A percentile compares a stretch with the other conserved stretches of the same genome.
These are phyloP conservation scores for Kwoniella dendrophila DNA, from an alignment of 768 basidiomycete genomes.

Conservation along the genomic window DNA sequence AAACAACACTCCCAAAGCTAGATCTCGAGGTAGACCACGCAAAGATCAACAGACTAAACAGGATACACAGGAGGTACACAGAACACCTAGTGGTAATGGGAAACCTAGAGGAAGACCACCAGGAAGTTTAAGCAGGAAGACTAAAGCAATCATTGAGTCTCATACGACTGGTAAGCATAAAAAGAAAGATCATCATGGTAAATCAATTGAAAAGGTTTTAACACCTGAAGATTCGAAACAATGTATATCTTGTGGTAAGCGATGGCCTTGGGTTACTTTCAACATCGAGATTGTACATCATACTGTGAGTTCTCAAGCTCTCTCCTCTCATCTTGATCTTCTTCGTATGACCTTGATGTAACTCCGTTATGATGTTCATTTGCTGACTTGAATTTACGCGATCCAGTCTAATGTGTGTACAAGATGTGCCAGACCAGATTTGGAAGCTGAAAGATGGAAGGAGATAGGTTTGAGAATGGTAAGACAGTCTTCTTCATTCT, in stretches of 20 bases:
- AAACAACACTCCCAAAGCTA: too few species aligned
- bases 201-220: not conserved
- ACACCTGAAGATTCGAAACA: conserved; percentile 1
- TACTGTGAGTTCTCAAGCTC: conserved; percentile 2
- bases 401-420: conserved; percentile 10
- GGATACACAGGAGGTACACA: too few species aligned
- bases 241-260: conserved; percentile 17
- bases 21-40: too few species aligned
- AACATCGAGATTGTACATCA: conserved; percentile 3
- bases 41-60: too few species aligned
- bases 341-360: not conserved
- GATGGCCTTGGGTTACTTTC: conserved; percentile 13
- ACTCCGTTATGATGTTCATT: not conserved
- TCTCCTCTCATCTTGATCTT: not conserved
- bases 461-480: conserved; percentile 8
- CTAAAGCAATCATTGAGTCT: too few species aligned
- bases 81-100: too few species aligned
- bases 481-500: not conserved
- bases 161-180: too few species aligned
- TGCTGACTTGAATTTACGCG: not conserved
- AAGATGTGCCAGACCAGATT: conserved; percentile 6
- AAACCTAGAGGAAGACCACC: too few species aligned
- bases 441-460: conserved; percentile 3
- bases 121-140: too few species aligned
- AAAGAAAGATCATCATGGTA: too few species aligned